Evolutionary conservation across 2,329 filamentous ascomycete species (phyloP).

Genomic region (Didymella lethalis): DNA sequence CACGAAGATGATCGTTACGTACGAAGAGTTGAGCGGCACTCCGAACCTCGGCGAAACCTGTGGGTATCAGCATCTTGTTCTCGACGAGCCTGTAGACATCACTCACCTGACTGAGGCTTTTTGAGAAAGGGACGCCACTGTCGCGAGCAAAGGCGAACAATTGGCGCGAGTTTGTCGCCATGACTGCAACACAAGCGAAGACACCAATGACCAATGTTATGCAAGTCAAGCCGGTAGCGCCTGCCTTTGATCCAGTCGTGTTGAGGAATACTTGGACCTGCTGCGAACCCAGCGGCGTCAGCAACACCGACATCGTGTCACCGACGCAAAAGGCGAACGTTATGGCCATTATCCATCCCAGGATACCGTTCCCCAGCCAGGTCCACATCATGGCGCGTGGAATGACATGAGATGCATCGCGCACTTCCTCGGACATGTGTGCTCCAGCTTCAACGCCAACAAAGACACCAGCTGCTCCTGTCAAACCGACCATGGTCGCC

Average conservation of each 20-base stretch:
- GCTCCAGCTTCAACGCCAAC: slow-evolving; percentile 33
- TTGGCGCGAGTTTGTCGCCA: slow-evolving; percentile 38
- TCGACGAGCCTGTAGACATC: background rate
- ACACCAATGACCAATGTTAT: slow-evolving; percentile 35
- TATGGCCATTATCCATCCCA: slow-evolving; percentile 46
- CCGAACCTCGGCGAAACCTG: slow-evolving; percentile 30
- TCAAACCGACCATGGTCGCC: slow-evolving; percentile 44
- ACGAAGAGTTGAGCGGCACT: slow-evolving; percentile 36
- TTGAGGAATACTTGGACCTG: slow-evolving; percentile 39
- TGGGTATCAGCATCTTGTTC: background rate
- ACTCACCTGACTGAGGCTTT: slow-evolving; percentile 23
- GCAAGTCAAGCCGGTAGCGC: slow-evolving; percentile 29
- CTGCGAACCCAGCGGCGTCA: slow-evolving; percentile 28
- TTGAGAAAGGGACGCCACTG: slow-evolving; percentile 42
- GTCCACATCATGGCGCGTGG: slow-evolving; percentile 52
- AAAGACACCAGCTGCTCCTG: slow-evolving; percentile 39
- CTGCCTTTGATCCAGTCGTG: slow-evolving; percentile 29
- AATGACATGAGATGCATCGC: slow-evolving; percentile 34
- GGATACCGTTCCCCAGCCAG: slow-evolving; percentile 45
- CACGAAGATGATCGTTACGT: slow-evolving; percentile 30
- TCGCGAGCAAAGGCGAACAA: slow-evolving; percentile 43
- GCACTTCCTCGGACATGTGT: slow-evolving; percentile 47
- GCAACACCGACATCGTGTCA: slow-evolving; percentile 22
- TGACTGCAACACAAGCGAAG: slow-evolving; percentile 31
- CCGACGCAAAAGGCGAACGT: slow-evolving; percentile 28